A percentile compares a stretch with the other conserved stretches of the same genome.
Evolutionary conservation across 2,329 filamentous ascomycete genomes (phyloP).

Genomic region (Stagonosporopsis rhizophila): DNA sequence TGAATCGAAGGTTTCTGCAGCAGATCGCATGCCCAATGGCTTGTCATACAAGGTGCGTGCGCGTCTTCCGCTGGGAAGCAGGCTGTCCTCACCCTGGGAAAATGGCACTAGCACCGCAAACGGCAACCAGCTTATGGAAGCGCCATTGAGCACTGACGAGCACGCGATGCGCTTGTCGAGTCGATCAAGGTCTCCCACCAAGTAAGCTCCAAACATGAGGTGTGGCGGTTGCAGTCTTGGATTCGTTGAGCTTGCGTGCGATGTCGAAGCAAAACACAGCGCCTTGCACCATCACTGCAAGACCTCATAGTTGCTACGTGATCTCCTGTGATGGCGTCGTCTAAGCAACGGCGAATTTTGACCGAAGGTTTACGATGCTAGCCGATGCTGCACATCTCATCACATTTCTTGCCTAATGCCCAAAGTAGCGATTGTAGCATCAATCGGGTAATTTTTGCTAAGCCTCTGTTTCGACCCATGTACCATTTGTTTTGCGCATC

Average conservation of each 20-base stretch:
- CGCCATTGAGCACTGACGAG: constrained; percentile 12
- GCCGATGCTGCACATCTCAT: constrained; percentile 1
- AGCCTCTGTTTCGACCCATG: constrained; percentile 19
- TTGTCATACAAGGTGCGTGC: constrained; percentile 22
- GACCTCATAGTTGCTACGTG: not conserved
- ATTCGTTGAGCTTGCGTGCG: not conserved
- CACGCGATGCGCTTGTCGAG: constrained; percentile 5
- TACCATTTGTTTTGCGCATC: constrained; percentile 30
- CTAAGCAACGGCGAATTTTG: constrained; percentile 6
- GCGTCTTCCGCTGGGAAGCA: constrained; percentile 21
- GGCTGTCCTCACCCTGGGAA: constrained; percentile 23
- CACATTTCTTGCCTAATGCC: constrained; percentile 9
- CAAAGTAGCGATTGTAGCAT: constrained; percentile 11
- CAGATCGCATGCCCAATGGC: constrained; percentile 25
- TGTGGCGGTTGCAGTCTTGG: not conserved
- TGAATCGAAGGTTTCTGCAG: constrained; percentile 28
- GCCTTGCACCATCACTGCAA: constrained; percentile 1
- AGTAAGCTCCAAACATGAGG: not conserved
- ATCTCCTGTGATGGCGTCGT: not conserved
- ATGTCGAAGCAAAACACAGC: not conserved
- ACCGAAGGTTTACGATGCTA: not conserved
- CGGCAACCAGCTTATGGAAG: constrained; percentile 18
- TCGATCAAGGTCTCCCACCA: not conserved
- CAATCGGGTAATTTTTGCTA: constrained; percentile 8
- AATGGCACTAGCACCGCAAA: constrained; percentile 15